Evolutionary conservation across 805 yeast species (phyloP), one percentile per base, ranked within the genome.

Genomic region (Kodamaea hsintzibuensis): DNA sequence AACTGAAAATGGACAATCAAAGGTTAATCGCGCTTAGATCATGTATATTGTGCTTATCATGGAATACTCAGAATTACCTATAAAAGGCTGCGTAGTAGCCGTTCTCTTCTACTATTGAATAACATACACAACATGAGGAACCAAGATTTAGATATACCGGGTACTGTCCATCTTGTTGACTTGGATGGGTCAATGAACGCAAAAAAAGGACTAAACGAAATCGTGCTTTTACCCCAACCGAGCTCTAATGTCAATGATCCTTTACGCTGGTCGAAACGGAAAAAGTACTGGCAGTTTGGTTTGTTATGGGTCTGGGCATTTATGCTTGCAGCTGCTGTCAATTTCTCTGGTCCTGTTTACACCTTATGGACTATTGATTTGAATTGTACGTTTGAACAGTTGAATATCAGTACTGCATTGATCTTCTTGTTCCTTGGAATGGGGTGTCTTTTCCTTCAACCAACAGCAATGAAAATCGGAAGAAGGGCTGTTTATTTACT

Each of bases 161-260:
- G 86, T 8, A 80, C 83, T 7, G 67, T 77, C 16, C 79, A 77
- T 51, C 68, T 82, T 33, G 79, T 82, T 40, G 84, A 79, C 58
- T 18, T 72, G 12, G 74, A 71, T 39, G 76, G 72, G 7, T 58
- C 53, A 42, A 58, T 67, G 35, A 22, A 22, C 25, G 56, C 65
- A 45, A 73, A 68, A 65, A 40, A 65, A 67, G 40, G 66, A 74
- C 70, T 42, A 47, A 13, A 61, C 7, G 57, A 66, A 38, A 66
- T 71, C 18, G 68, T 71, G 49, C 63, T 71, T 35, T 66, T 63
- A 30, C 76, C 75, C 1, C 74, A 72, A 49, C 76, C 77, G 16
- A 60, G 67, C 50, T 57, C 62, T 47, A 64, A 71, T 49, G 62
- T 66, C 19, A 71, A 71, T 47, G 75, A 71, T 50, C 76, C 76